Conservation (phyloP, 2,329 filamentous ascomycete genomes). For the Fusarium miscanthi region DNA sequence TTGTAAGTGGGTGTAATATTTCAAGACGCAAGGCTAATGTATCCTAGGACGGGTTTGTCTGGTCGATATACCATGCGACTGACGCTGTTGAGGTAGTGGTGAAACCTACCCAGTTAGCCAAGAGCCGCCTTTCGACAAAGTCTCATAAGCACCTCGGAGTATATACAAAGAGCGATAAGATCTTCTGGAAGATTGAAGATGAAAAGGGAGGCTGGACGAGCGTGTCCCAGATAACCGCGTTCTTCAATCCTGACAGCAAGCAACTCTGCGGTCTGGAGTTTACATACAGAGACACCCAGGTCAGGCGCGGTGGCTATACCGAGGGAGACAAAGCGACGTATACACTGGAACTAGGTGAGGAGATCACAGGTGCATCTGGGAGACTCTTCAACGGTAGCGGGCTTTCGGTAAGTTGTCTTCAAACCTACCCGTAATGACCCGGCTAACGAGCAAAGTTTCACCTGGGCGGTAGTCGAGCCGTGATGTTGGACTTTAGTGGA, state of each 20-base stretch:
- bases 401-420: background rate
- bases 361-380: background rate
- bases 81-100: background rate
- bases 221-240: background rate
- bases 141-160: too few relatives aligned
- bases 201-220: background rate
- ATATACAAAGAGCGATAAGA: too few relatives aligned
- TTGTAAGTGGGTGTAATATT: background rate
- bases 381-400: rapidly evolving
- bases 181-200: slow-evolving; percentile 4
- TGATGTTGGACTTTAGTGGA: background rate
- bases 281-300: background rate
- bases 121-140: too few relatives aligned
- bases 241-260: background rate
- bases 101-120: background rate
- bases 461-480: rapidly evolving
- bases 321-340: background rate
- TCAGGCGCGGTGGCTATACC: background rate
- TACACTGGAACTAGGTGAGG: background rate
- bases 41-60: background rate
- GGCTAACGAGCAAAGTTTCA: background rate
- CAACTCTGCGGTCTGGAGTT: background rate
- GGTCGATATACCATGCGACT: background rate
- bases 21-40: background rate
- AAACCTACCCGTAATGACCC: background rate